A percentile compares a stretch with the other conserved stretches of the same genome.
Evolutionary conservation across 2,329 filamentous ascomycete species (phyloP).

Genomic region (Clonostachys sp.): DNA sequence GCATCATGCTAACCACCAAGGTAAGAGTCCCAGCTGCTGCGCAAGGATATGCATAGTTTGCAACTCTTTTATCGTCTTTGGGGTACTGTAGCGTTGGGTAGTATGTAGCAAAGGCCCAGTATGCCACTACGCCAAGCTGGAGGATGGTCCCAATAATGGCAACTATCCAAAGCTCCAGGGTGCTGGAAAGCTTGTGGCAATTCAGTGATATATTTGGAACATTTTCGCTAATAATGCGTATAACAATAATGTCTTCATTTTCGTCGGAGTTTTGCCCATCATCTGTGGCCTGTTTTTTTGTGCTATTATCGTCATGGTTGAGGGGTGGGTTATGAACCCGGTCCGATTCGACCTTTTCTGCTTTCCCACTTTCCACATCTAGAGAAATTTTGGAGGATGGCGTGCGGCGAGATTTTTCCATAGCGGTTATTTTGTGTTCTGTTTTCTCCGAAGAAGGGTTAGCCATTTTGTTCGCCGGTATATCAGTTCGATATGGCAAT

Average conservation of each 20-base stretch:
- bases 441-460: not conserved
- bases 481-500: too few species aligned
- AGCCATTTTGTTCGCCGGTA: too few species aligned
- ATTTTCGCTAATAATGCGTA: too few species aligned
- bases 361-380: too few species aligned
- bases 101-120: slow-evolving; percentile 4
- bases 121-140: slow-evolving; percentile 14
- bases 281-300: too few species aligned
- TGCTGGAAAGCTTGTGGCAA: not conserved
- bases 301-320: too few species aligned
- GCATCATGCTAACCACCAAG: slow-evolving; percentile 15
- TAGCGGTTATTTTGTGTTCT: too few species aligned
- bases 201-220: not conserved
- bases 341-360: too few species aligned
- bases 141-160: slow-evolving; percentile 11
- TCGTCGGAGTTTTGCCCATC: not conserved
- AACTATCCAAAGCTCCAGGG: not conserved
- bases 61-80: slow-evolving; percentile 5
- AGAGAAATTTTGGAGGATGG: too few species aligned
- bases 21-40: slow-evolving; percentile 15
- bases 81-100: slow-evolving; percentile 2
- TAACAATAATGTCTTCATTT: slow-evolving; percentile 4
- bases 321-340: too few species aligned
- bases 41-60: slow-evolving; percentile 7
- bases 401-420: too few species aligned